Base-by-base conservation (phyloP, 2,329 filamentous ascomycete genomes). In the Cercospora sesami region DNA sequence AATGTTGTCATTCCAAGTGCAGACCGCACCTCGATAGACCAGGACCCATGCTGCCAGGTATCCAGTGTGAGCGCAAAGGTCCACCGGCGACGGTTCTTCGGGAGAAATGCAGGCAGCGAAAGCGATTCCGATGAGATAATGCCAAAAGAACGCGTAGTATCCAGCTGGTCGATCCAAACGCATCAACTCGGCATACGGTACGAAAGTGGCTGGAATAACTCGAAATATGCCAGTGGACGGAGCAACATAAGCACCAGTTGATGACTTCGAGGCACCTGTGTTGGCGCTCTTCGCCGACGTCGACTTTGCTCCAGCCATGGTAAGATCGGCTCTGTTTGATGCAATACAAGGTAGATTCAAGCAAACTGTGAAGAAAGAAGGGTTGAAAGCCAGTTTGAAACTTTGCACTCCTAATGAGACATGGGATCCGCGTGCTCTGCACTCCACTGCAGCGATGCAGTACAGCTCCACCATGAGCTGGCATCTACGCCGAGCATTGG, bases 1-100 rank as follows among this genome's bases (percentile, higher is more conserved):
- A 33, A 69, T 62, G 51, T 66, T 67, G 60, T 69, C 67, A 51
- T 69, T 69, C 67, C 67, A 69, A 42, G 67, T 57, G 45, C 67
- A 69, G 7, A 64, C 64, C 1, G 60, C 64, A 16, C 67, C 64
- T 26, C 67, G 64, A 45, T 53, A 69, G 14, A 69, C 28, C 7
- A 69, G 5, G 1, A 69, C 64, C 67, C 67, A 69, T 18, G 64
- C 21, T 12, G 55, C 60, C 12, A 69, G 45, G 42, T 60, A 67
- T 33, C 39, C 57, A 9, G 63, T 48, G 6, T 65, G 45, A 14
- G 33, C 28, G 33, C 30, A 26, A 45, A 69, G 36, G 16, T 69
- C 63, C 31, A 14, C 6, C 6, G 63, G 59, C 14, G 45, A 14
- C 10, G 51, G 59, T 8, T 45, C 12, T 31, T 16, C 21, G 9